A percentile compares a stretch with the other conserved stretches of the same genome.
Evolutionary conservation across 768 basidiomycete genomes (phyloP).

Genomic region (Podaxis sp.): DNA sequence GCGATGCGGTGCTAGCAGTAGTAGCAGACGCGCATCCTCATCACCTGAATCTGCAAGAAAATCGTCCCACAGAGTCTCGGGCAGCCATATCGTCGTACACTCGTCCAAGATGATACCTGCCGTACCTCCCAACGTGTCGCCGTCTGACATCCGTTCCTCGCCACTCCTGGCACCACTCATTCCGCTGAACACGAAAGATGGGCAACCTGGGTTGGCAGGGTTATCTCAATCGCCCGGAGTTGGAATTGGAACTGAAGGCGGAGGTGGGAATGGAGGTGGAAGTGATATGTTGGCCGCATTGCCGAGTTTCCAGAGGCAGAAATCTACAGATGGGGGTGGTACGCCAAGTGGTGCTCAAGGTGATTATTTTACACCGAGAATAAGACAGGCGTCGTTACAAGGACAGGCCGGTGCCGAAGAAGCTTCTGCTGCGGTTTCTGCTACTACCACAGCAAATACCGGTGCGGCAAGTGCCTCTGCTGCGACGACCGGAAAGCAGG

Average conservation of each 20-base stretch:
- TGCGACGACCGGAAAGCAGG: slow-evolving; percentile 20
- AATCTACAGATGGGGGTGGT: slow-evolving; percentile 39
- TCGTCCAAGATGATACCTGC: slow-evolving; percentile 70
- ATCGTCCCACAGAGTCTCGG: slow-evolving; percentile 4
- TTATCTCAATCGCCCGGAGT: slow-evolving; percentile 46
- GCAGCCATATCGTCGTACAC: slow-evolving; percentile 41
- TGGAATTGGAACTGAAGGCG: slow-evolving; percentile 18
- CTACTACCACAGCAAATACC: neutral
- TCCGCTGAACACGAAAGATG: slow-evolving; percentile 35
- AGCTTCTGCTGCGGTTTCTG: slow-evolving; percentile 8
- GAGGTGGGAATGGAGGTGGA: neutral
- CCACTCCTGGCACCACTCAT: slow-evolving; percentile 64
- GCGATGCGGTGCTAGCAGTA: neutral
- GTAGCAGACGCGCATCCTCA: neutral
- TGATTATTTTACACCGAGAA: slow-evolving; percentile 55
- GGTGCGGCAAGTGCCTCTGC: slow-evolving; percentile 1
- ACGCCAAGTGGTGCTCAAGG: slow-evolving; percentile 20
- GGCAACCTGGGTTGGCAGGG: slow-evolving; percentile 22
- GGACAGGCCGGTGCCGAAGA: slow-evolving; percentile 27
- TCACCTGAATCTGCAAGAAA: slow-evolving; percentile 5
- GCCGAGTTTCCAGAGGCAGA: neutral
- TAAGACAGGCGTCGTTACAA: slow-evolving; percentile 45
- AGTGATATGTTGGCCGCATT: neutral
- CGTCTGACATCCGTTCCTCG: slow-evolving; percentile 37
- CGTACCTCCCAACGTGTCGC: slow-evolving; percentile 45